Percentiles rank a stretch among this genome's conserved stretches.
These are phyloP conservation scores for Viola pubescens DNA, from an alignment of 441 rosid species.

Conservation along the genomic window DNA sequence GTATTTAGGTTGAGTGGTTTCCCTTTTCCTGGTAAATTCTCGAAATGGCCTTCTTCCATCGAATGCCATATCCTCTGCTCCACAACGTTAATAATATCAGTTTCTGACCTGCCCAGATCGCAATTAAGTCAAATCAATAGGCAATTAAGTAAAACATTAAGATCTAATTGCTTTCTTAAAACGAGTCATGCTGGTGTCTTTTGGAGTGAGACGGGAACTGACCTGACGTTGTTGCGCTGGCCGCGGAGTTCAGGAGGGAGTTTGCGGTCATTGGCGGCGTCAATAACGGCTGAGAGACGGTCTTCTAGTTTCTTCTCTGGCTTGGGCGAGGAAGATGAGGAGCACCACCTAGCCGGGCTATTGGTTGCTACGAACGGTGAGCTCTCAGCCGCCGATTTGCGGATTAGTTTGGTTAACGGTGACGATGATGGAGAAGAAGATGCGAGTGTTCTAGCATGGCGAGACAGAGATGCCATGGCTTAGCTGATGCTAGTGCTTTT, in stretches of 20 bases:
- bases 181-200: neutral
- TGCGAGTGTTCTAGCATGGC: neutral
- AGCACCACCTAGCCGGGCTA: neutral
- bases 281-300: conserved; percentile 56
- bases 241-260: conserved; percentile 93
- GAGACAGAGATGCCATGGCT: neutral
- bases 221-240: conserved; percentile 67
- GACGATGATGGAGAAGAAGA: neutral
- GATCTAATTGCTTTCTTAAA: neutral
- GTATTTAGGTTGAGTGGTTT: conserved; percentile 60
- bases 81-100: conserved; percentile 69
- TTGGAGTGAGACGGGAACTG: neutral
- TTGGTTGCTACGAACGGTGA: neutral
- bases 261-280: conserved; percentile 66
- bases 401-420: neutral
- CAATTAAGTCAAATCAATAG: neutral
- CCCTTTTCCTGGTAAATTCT: conserved; percentile 87
- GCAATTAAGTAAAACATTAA: neutral
- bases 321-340: neutral
- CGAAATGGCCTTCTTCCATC: conserved; percentile 88
- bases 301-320: neutral
- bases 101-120: conserved; percentile 55
- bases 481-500: no score
- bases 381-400: neutral
- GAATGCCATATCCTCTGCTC: conserved; percentile 95